Conservation (phyloP, 768 basidiomycete genomes). For the Macrolepiota fuliginosa region DNA sequence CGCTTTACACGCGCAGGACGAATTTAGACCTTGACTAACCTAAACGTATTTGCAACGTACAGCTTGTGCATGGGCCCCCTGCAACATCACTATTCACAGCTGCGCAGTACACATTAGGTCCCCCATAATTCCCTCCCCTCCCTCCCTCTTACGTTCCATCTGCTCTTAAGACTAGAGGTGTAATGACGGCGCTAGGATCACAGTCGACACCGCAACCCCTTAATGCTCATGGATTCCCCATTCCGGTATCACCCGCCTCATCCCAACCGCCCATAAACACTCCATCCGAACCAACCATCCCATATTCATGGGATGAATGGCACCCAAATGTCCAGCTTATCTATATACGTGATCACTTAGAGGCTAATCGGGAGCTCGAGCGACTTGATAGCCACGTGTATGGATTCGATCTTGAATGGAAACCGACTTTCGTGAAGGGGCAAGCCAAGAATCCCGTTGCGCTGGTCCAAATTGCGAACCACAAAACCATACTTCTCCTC, state of each 20-base stretch:
- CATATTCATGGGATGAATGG: conserved; percentile 35
- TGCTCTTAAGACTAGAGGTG: neutral
- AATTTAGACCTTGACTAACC: conserved; percentile 10
- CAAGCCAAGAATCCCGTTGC: conserved; percentile 63
- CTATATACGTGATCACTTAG: conserved; percentile 32
- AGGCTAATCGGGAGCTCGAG: conserved; percentile 30
- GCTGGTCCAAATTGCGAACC: conserved; percentile 68
- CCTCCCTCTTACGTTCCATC: neutral
- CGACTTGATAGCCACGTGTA: conserved; percentile 31
- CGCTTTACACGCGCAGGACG: conserved; percentile 10
- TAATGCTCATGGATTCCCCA: neutral
- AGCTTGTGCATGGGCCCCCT: neutral
- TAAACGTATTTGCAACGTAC: conserved; percentile 4
- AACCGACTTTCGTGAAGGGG: conserved; percentile 55
- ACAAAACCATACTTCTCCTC: conserved; percentile 54
- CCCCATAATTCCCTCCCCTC: neutral
- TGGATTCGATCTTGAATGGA: conserved; percentile 85
- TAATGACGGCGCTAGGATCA: neutral
- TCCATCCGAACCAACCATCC: conserved; percentile 21
- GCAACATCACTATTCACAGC: neutral
- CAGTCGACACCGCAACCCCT: neutral
- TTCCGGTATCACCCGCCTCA: conserved; percentile 3
- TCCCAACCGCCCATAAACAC: conserved; percentile 5
- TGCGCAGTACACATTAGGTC: neutral
- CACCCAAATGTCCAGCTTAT: conserved; percentile 27